Base-by-base conservation (phyloP, 1,139 yeast genomes). In the Suhomyces wounanorum region DNA sequence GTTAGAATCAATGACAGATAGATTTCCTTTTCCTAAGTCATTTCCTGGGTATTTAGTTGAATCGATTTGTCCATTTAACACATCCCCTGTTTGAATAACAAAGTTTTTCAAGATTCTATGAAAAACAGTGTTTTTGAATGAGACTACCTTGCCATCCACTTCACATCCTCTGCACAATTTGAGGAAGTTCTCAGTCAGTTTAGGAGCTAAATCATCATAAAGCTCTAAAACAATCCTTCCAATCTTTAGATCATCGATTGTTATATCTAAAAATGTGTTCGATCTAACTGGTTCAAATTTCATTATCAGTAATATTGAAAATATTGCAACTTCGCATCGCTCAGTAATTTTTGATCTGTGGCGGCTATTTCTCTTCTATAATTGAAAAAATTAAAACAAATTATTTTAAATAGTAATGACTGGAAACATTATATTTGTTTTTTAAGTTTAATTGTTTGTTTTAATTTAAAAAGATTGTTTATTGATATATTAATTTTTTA, bases 41-140 rank as follows among this genome's bases (percentile, higher is more conserved):
- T 55, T 61, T n/a, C 67, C 63, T 0, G 73, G 69, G 47, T 76
- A 73, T 0, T 49, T 52, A 6, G 51, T 58, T 8, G 30, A n/a
- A 2, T 50, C 53, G 6, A 59, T 61, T 4, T 64, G 57, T 5
- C 66, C 68, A 48, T 60, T 50, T 17, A 64, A 45, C 7, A 79
- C 61, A 60, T 87, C 94, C 37, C 96, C 96, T 4, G 86, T 87
- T 63, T 89, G 96, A n/a, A 89, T 70, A 68, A 89, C 80, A 61
- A 88, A 90, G 64, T 87, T 90, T 56, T 85, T 87, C 42, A 89
- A 77, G 0, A 88, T 83, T 50, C 94, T 73, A 59, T 87, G 90
- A 65, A 90, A 84, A 26, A 67, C 69, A 42, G 79, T 81, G 30
- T 74, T 67, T 53, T 76, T 70, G 57, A 76, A 83, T 6, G 53